Base-by-base conservation (phyloP, 352 stramenopile genomes). In the Phytophthora vignae region DNA sequence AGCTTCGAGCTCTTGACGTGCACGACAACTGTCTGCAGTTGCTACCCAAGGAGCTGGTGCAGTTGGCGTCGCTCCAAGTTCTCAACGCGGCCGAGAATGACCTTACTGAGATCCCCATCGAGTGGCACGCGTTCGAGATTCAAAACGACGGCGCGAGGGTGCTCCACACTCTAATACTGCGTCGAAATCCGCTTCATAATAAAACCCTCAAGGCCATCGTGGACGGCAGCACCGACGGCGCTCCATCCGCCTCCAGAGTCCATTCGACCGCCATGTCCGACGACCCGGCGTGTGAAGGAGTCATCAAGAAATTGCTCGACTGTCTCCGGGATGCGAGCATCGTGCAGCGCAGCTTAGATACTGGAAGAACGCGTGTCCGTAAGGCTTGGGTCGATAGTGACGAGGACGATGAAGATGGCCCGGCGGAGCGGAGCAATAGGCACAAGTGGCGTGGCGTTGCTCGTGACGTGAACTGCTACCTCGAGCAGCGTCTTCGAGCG, bases 221-320 rank as follows among this genome's bases (percentile, higher is more conserved):
- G 1, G 76, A 94, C 25, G 74, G 76, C 3, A 54, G 53, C 38
- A 50, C 59, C n/a, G 56, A 81, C 19, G 27, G 53, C 29, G 21
- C 56, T 11, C 2, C 67, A 27, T 68, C 53, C 49, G 38, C 52
- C 0, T 60, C 29, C 33, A 75, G 44, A 29, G 3, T 22, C 1
- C 29, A 54, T 44, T 22, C 58, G 12, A 29, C 25, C 9, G 48
- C 64, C 53, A 56, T 71, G 29, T 22, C 67, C 25, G 56, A 79
- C 65, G 60, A 78, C 42, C 40, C 69, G 11, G 66, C 76, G 1
- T 90, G 84, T 8, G 83, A 88, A 60, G 66, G 64, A n/a, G 72
- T 85, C 12, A 29, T 91, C 15, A 78, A 72, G 58, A 90, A 89
- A 53, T 42, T 93, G 10, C 77, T 92, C 8, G 73, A 90, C 38